Conservation (phyloP, 176 grass and related monocot species). For the Hordeum marinum region DNA sequence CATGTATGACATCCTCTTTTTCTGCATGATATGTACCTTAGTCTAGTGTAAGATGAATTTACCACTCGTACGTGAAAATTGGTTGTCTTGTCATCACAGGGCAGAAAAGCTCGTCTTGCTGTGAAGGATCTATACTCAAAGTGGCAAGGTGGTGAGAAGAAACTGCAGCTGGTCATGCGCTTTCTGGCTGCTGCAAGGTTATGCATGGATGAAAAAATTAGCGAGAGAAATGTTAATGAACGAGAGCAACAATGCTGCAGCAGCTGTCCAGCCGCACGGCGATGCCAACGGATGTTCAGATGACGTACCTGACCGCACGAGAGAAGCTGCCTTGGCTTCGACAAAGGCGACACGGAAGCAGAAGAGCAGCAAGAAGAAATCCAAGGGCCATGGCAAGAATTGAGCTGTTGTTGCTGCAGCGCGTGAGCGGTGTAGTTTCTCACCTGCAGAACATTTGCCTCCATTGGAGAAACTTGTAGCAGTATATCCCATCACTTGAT, state of each 20-base stretch:
- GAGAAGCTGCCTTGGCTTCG: neutral
- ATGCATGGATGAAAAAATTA: neutral
- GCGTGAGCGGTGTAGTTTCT: neutral
- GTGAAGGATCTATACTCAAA: neutral
- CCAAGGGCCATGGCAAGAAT: conserved; percentile 16
- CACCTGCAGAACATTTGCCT: neutral
- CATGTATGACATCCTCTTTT: neutral
- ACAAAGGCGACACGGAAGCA: conserved; percentile 1
- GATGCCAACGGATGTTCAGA: neutral
- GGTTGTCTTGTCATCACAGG: neutral
- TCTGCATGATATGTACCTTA: neutral
- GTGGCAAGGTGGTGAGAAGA: conserved; percentile 26
- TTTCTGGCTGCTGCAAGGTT: conserved; percentile 11
- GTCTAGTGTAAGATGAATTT: neutral
- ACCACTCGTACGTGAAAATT: neutral
- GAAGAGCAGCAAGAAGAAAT: conserved; percentile 26
- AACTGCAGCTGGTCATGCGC: conserved; percentile 24
- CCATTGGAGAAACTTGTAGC: neutral
- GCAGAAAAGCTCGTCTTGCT: neutral
- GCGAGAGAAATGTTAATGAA: neutral
- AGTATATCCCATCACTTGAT: neutral
- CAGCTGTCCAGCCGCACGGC: neutral
- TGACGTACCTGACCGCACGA: neutral
- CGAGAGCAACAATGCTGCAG: neutral
- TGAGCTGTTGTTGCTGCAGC: neutral